Base-by-base conservation (phyloP, 2,329 filamentous ascomycete genomes). In the Aspergillus fructus region DNA sequence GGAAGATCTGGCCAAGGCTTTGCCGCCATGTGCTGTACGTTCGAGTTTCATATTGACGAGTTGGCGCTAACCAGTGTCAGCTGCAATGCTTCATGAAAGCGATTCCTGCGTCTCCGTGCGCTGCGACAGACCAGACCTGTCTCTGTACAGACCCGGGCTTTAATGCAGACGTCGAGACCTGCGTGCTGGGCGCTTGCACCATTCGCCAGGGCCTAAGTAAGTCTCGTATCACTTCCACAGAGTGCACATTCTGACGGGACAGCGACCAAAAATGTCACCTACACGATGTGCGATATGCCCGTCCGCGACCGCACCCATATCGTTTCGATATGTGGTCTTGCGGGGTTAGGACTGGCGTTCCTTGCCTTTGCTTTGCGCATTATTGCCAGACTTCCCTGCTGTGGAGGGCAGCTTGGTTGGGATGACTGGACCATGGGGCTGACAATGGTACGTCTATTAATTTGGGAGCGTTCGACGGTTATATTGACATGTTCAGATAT, bases 241-340 rank as follows among this genome's bases (percentile, higher is more conserved):
- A 6, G 17, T 40, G 17, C 17, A n/a, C 8, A n/a, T n/a, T 7
- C 5, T 40, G 37, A 40, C 37, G 0, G 9, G 13, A 23, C 51
- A 77, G 73, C 68, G 13, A 76, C 74, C 4, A 76, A 79, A 62
- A 79, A 79, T 58, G 65, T 72, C 49, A 79, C 77, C 0, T 53
- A 64, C 13, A 71, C 73, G 17, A 63, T 68, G 37, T 81, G 78
- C 53, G 66, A 69, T 30, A 72, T 70, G 2, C 74, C 76, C 1
- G 56, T 75, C 8, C 70, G 76, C 15, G 69, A 78, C 59, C 68
- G 67, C 45, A 70, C 67, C 6, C 63, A 65, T 3, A 48, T 61
- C 7, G 65, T 76, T 13, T 72, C 71, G 5, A 61, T 70, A 19
- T 56, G 69, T 9, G 75, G 72, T 30, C 64, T 76, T 8, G 65